These are phyloP conservation scores for Penicillium cinerascens DNA, from an alignment of 495 filamentous ascomycete genomes.

Conservation along the genomic window DNA sequence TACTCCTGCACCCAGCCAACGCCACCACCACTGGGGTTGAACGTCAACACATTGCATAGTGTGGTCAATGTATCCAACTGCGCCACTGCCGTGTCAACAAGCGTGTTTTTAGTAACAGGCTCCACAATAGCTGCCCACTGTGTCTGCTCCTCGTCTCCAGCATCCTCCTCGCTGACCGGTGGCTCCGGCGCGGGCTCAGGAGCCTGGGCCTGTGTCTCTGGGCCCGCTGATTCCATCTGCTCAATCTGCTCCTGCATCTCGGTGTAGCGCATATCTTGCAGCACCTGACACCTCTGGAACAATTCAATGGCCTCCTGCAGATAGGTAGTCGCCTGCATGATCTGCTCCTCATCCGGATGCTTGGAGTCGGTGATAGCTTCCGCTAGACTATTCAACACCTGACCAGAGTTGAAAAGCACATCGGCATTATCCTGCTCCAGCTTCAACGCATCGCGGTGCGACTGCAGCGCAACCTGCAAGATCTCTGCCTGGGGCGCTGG, in stretches of 20 bases:
- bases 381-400: conserved; percentile 62
- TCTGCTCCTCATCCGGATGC: conserved; percentile 36
- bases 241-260: conserved; percentile 47
- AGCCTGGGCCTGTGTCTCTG: conserved; percentile 18
- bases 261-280: conserved; percentile 56
- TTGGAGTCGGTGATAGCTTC: conserved; percentile 53
- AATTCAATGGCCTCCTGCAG: conserved; percentile 61
- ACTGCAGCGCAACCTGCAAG: conserved; percentile 54
- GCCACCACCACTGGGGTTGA: conserved; percentile 31
- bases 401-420: conserved; percentile 64
- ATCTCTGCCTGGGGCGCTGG: conserved; percentile 48
- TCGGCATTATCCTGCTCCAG: conserved; percentile 62
- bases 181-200: conserved; percentile 8
- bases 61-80: conserved; percentile 56
- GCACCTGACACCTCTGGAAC: conserved; percentile 57
- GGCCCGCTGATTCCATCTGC: conserved; percentile 37
- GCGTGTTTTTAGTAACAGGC: conserved; percentile 56
- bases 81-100: conserved; percentile 63
- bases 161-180: conserved; percentile 12
- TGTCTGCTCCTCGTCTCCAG: conserved; percentile 41
- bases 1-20: conserved; percentile 56
- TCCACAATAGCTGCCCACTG: conserved; percentile 61
- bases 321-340: conserved; percentile 40
- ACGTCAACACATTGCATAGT: conserved; percentile 51
- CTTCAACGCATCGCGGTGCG: conserved; percentile 55